Evolutionary conservation across 345 rosid genomes (phyloP).

Genomic region (Xanthoceras sorbifolium): DNA sequence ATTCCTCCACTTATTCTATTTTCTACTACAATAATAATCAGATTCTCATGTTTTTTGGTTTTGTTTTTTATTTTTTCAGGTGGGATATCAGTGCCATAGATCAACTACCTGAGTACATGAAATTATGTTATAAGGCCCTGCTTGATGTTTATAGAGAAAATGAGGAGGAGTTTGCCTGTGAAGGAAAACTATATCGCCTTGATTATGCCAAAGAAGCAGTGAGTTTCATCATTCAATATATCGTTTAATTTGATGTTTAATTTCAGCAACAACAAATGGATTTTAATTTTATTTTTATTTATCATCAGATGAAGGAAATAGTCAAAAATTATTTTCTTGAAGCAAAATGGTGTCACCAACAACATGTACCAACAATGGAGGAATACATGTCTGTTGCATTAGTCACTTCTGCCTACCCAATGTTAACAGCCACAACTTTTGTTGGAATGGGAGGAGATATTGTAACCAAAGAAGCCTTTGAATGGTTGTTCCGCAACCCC

Average conservation of each 20-base stretch:
- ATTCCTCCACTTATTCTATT: too few species aligned
- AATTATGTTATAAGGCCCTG: slow-evolving; percentile 31
- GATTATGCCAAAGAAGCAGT: slow-evolving; percentile 37
- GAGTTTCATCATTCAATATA: neutral
- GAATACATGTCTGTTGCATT: slow-evolving; percentile 33
- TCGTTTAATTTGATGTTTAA: too few species aligned
- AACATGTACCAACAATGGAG: slow-evolving; percentile 29
- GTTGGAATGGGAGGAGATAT: slow-evolving; percentile 33
- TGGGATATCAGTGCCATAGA: slow-evolving; percentile 25
- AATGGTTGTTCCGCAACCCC: slow-evolving; percentile 22
- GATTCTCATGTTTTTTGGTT: neutral
- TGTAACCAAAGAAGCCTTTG: slow-evolving; percentile 21
- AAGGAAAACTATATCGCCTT: slow-evolving; percentile 24
- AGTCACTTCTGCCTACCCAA: slow-evolving; percentile 4
- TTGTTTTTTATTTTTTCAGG: slow-evolving; percentile 8
- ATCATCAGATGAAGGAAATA: slow-evolving; percentile 32
- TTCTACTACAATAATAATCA: too few species aligned
- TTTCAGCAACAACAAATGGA: too few species aligned
- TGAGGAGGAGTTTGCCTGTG: slow-evolving; percentile 15
- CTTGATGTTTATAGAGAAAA: slow-evolving; percentile 35
- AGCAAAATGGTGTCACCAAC: slow-evolving; percentile 32
- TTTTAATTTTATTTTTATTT: too few species aligned
- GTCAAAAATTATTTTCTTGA: slow-evolving; percentile 27
- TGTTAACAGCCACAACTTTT: slow-evolving; percentile 21
- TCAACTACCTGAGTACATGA: slow-evolving; percentile 37